These are phyloP conservation scores for Hyphodiscus hymeniophilus DNA, from an alignment of 495 filamentous ascomycete genomes.

Conservation along the genomic window DNA sequence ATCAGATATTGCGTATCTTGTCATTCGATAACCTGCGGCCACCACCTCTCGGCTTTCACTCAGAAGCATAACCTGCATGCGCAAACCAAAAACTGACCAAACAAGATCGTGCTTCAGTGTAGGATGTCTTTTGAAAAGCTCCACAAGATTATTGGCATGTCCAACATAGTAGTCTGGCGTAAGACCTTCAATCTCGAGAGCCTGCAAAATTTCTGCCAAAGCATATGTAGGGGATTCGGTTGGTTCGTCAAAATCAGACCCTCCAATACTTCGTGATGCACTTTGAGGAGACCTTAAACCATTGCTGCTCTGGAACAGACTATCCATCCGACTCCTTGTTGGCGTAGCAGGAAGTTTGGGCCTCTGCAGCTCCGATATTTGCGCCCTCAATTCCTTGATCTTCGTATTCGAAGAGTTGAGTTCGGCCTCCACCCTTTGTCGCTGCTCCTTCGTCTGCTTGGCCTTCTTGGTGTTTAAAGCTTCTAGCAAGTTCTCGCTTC, in stretches of 20 bases:
- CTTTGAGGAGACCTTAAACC: constrained; percentile 59
- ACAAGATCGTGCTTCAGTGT: constrained; percentile 92
- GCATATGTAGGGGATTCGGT: constrained; percentile 82
- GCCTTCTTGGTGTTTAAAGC: constrained; percentile 89
- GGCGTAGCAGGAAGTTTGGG: constrained; percentile 64
- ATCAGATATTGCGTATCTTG: constrained; percentile 91
- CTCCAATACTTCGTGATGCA: constrained; percentile 39
- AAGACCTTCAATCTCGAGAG: constrained; percentile 78
- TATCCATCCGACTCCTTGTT: constrained; percentile 57
- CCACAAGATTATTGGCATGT: constrained; percentile 81
- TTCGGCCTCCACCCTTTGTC: constrained; percentile 79
- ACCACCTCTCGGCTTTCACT: constrained; percentile 94
- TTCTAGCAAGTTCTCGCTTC: constrained; percentile 94
- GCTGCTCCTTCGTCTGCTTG: constrained; percentile 91
- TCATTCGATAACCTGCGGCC: constrained; percentile 86
- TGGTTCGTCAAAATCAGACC: constrained; percentile 52
- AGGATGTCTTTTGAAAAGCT: constrained; percentile 85
- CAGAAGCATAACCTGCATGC: constrained; percentile 90
- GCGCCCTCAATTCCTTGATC: constrained; percentile 71
- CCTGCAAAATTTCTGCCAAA: constrained; percentile 79
- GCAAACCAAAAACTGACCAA: constrained; percentile 87
- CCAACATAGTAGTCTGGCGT: constrained; percentile 91
- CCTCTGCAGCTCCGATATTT: constrained; percentile 61
- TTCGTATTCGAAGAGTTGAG: constrained; percentile 84
- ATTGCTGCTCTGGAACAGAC: constrained; percentile 52